Evolutionary conservation across 495 filamentous ascomycete genomes (phyloP), one percentile per base, ranked within the genome.

Genomic region (Geoglossum glabrum): DNA sequence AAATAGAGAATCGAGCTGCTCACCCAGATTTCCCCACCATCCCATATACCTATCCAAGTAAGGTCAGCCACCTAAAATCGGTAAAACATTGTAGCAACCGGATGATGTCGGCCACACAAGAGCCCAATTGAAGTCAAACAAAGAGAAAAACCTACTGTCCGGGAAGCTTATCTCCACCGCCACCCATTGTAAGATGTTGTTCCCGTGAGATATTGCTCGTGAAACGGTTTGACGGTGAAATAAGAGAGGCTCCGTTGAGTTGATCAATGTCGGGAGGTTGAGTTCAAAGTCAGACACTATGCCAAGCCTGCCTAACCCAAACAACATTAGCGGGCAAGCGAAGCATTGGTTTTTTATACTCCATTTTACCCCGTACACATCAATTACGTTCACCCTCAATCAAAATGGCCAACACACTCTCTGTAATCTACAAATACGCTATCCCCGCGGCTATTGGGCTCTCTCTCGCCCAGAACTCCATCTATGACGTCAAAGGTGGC

Each of bases 401-500:
- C 66, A 76, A 62, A 58, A 85, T 84, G 77, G 79, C 84, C 63
- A 73, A 75, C 66, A 71, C 70, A 54, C 80, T 90, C 43, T 69
- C 70, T 54, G 69, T 76, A 46, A 61, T 90, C 63, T 88, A 84
- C 72, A 78, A 78, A 62, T 77, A 74, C 57, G 88, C 82, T 46
- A 66, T 94, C 38, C 92, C 92, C 15, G 72, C 76, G 46, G 76
- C 82, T 54, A 64, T 85, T 59, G 85, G 73, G 63, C 69, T 75
- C 56, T 69, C 76, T 47, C 61, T 90, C 49, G 67, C 78, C 60
- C 79, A 87, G 65, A 76, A 83, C 61, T 86, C 87, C 60, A 77
- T 99, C 61, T 99, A 97, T 81, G 92, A 99, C 69, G 92, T 97
- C 70, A 86, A 85, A 69, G 92, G 90, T 64, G 92, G 92, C 60